phyloP scores from a whole-genome alignment of 257 asterid species.

The Marsdenia floribunda region DNA sequence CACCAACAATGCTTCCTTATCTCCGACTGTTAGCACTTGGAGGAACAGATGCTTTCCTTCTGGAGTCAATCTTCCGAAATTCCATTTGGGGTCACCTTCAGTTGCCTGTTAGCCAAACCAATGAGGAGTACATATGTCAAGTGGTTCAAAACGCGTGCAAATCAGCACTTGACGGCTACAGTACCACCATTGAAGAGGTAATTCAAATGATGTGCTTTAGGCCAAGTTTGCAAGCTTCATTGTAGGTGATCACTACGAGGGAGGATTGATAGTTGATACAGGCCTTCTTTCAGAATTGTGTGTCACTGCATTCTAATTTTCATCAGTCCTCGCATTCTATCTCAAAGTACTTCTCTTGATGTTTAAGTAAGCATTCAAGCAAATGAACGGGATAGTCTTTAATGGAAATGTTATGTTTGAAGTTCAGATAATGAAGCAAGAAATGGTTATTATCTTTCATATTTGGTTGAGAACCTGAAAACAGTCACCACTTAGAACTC shows the following conservation, averaged over 20 bases:
- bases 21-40: conserved; percentile 76
- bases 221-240: background rate
- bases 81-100: conserved; percentile 71
- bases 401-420: background rate
- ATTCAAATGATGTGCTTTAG: background rate
- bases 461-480: background rate
- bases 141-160: conserved; percentile 61
- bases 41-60: conserved; percentile 80
- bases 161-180: conserved; percentile 73
- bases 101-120: conserved; percentile 71
- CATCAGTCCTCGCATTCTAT: background rate
- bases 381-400: background rate
- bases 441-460: background rate
- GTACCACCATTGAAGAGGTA: conserved; percentile 89
- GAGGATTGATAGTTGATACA: too few relatives aligned
- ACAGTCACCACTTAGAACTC: background rate
- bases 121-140: conserved; percentile 83
- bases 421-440: background rate
- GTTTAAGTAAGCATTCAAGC: too few relatives aligned
- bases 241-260: too few relatives aligned
- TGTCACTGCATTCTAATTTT: background rate
- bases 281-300: too few relatives aligned
- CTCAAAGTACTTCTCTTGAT: background rate
- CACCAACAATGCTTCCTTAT: conserved; percentile 64
- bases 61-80: conserved; percentile 76